Evolutionary conservation across 129 eudicot species (phyloP), one percentile per base, ranked within the genome.

Genomic region (Ambrosia trifida): DNA sequence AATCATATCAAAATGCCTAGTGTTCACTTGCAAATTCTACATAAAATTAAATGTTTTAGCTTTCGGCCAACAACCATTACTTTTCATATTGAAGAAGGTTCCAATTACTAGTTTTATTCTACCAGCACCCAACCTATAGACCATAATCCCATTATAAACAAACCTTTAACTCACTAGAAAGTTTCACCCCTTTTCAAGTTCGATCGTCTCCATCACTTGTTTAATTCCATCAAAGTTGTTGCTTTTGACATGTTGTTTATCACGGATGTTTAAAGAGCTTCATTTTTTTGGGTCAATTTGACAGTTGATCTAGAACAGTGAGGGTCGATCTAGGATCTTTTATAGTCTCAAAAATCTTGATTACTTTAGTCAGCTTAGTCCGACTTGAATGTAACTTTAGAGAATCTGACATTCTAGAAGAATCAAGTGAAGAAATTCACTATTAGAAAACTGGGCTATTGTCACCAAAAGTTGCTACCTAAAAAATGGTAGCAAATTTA

Each of bases 31-130:
- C 83, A 92, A 76, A 78, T 92, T 92, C 79, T 89, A 45, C 64
- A 91, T 89, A 31, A 64, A 86, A 70, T 92, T 89, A 44, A 92
- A 92, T 5, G 96, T 89, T 66, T 80, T 81, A 1, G 77, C 53
- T 0, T 81, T 81, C 1, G 96, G 98, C 89, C 95, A 89, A 70
- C 87, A 77, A 17, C 83, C 73, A 75, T 76, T 89, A 17, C 72
- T 67, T 7, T 89, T 91, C 98, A 92, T 92, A 71, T 83, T 87
- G 58, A 82, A 86, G 57, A 92, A 86, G 58, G 96, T 89, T 31
- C 85, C 83, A 17, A 92, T 78, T 2, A 83, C 89, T 53, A 69
- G 40, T 66, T 92, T 83, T 59, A 86, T 78, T 38, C 88, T 75
- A 43, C 97, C 96, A 1, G 89, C 97, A 9, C 64, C 66, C 66